A percentile compares a stretch with the other conserved stretches of the same genome.
Conservation (phyloP, 345 rosid species). For the Ceriops zippeliana region DNA sequence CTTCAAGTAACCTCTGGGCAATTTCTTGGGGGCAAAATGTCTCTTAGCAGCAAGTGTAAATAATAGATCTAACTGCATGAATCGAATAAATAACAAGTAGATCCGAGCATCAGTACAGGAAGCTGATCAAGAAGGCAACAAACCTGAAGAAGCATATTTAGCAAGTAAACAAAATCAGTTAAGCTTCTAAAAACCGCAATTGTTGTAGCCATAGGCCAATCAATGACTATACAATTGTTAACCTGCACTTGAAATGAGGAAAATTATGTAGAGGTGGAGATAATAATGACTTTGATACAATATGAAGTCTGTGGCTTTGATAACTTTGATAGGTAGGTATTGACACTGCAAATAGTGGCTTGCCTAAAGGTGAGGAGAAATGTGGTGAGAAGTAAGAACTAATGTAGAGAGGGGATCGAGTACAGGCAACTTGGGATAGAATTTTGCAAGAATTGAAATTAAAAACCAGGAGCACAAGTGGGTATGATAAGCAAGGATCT, state of each 20-base stretch:
- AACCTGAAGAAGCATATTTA: conserved; percentile 88
- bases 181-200: conserved; percentile 51
- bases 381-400: too few relatives aligned
- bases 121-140: neutral
- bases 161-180: conserved; percentile 60
- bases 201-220: conserved; percentile 40
- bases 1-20: neutral
- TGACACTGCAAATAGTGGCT: too few relatives aligned
- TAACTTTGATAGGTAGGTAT: too few relatives aligned
- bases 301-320: too few relatives aligned
- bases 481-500: too few relatives aligned
- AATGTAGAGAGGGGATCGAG: too few relatives aligned
- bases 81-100: neutral
- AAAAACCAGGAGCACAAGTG: too few relatives aligned
- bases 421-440: too few relatives aligned
- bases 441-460: too few relatives aligned
- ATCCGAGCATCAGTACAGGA: neutral
- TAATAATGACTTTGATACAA: neutral
- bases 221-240: conserved; percentile 48
- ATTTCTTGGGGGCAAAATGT: neutral
- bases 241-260: conserved; percentile 38
- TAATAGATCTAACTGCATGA: neutral
- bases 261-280: neutral
- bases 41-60: neutral
- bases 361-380: too few relatives aligned